Conservation (phyloP, 345 rosid species). For the Arabis alpina region DNA sequence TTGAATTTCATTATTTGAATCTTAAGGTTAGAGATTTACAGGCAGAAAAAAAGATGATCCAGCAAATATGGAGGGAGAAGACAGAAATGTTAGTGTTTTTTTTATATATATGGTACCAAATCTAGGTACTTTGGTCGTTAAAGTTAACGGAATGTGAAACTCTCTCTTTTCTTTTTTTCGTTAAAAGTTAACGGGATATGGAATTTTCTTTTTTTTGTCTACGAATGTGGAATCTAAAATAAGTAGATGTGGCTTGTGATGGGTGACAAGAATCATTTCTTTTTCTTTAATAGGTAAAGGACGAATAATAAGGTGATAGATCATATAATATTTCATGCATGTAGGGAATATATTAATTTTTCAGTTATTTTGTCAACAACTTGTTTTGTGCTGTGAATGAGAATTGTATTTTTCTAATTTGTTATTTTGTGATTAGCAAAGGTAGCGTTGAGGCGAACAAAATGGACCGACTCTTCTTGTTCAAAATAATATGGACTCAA, state of each 20-base stretch:
- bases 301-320: background rate
- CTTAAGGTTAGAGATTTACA: conserved; percentile 15
- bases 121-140: conserved; percentile 26
- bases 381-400: background rate
- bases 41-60: conserved; percentile 27
- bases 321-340: background rate
- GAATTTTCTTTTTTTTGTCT: conserved; percentile 26
- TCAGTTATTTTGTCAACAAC: background rate
- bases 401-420: conserved; percentile 21
- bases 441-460: conserved; percentile 24
- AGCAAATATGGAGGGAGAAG: conserved; percentile 11
- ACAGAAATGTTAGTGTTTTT: background rate
- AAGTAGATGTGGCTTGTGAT: conserved; percentile 37
- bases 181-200: conserved; percentile 33
- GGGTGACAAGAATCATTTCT: conserved; percentile 35
- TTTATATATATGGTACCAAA: conserved; percentile 17
- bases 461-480: conserved; percentile 39
- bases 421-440: conserved; percentile 23
- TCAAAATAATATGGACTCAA: background rate
- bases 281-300: background rate
- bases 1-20: conserved; percentile 21
- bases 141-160: conserved; percentile 24
- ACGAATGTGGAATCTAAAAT: conserved; percentile 25
- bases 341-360: background rate
- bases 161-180: background rate